Percentiles rank a stretch among this genome's conserved stretches.
These are phyloP conservation scores for Acanthamoeba castellanii DNA, from an alignment of 208 protist genomes.

Conservation along the genomic window DNA sequence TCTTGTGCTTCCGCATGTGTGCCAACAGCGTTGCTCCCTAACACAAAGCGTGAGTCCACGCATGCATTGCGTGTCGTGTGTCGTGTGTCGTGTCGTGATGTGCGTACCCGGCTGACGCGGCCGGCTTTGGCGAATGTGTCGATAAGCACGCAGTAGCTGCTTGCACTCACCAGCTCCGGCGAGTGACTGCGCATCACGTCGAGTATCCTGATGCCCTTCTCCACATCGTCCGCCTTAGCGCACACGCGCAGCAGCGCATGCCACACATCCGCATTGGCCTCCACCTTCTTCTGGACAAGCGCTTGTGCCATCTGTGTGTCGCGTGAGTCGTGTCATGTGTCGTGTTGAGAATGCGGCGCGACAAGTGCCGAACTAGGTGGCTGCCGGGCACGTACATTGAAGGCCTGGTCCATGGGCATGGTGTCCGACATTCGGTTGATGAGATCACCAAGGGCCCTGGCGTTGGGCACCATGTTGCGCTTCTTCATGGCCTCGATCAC, in stretches of 20 bases:
- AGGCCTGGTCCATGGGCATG: not conserved
- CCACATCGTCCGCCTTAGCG: not conserved
- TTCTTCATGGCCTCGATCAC: slow-evolving; percentile 26
- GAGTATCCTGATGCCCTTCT: not conserved
- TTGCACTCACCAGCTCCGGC: not conserved
- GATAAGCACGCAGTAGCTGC: not conserved
- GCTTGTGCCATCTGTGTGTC: not conserved
- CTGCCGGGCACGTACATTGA: not conserved
- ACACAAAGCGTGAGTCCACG: not conserved
- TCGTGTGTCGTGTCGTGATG: not conserved
- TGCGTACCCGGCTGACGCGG: not conserved
- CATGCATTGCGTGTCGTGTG: not conserved
- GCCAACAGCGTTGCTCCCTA: not conserved
- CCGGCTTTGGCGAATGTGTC: not conserved
- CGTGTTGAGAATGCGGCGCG: not conserved
- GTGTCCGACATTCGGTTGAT: not conserved
- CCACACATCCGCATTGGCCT: not conserved
- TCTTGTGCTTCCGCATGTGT: not conserved
- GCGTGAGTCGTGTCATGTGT: not conserved
- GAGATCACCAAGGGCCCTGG: not conserved
- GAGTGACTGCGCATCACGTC: not conserved
- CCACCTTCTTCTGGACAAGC: not conserved
- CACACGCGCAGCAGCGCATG: slow-evolving; percentile 44
- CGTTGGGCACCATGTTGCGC: not conserved
- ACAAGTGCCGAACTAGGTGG: not conserved